Conservation (phyloP, 345 rosid genomes). For the Noccaea caerulescens region DNA sequence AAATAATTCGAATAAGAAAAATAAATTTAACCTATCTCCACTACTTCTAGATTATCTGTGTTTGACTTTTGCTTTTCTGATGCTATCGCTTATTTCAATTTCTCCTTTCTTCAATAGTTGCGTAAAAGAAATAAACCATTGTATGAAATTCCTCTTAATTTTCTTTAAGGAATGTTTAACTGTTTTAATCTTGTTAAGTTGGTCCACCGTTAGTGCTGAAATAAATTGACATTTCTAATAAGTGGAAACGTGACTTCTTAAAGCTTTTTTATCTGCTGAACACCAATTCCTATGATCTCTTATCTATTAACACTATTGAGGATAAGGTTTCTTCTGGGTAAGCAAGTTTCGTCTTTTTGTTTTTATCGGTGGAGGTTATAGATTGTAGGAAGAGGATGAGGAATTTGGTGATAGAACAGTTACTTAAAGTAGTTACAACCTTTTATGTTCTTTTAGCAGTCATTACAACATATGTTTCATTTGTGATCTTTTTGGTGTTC, state of each 20-base stretch:
- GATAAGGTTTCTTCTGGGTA: background rate
- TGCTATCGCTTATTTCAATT: constrained; percentile 7
- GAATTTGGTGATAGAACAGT: background rate
- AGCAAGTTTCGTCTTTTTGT: background rate
- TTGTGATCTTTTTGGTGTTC: constrained; percentile 32
- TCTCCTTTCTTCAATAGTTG: constrained; percentile 30
- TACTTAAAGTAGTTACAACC: constrained; percentile 24
- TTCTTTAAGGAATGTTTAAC: constrained; percentile 19
- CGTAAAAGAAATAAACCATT: constrained; percentile 30
- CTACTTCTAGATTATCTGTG: constrained; percentile 11
- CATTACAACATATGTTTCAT: constrained; percentile 24
- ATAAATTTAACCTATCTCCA: background rate
- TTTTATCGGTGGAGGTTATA: constrained; percentile 11
- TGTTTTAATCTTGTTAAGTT: constrained; percentile 21
- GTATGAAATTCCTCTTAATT: background rate
- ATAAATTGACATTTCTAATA: constrained; percentile 35
- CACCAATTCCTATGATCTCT: constrained; percentile 21
- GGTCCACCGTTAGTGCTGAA: constrained; percentile 33
- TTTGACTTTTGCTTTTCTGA: constrained; percentile 32
- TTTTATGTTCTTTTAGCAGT: constrained; percentile 21
- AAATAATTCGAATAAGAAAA: constrained; percentile 17
- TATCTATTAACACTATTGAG: constrained; percentile 29
- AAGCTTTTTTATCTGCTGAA: constrained; percentile 15
- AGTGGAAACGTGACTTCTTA: constrained; percentile 37
- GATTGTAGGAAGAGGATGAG: constrained; percentile 6